Conservation (phyloP, 768 basidiomycete genomes). For the Podaxis rugospora region DNA sequence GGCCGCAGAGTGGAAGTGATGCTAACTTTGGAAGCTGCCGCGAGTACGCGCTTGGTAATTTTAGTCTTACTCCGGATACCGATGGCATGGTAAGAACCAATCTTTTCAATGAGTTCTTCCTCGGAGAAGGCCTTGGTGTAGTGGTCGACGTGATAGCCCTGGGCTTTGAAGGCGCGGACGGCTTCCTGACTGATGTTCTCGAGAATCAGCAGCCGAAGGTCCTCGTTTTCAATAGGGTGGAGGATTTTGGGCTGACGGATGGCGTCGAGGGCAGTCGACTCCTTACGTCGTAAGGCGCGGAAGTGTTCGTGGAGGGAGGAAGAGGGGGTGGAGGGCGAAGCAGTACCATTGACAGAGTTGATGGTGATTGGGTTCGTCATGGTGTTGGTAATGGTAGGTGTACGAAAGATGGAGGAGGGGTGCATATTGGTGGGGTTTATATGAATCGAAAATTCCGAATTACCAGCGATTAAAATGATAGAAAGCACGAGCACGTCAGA, state of each 20-base stretch:
- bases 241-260: slow-evolving; percentile 64
- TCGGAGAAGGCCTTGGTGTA: slow-evolving; percentile 82
- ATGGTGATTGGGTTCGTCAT: slow-evolving; percentile 52
- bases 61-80: slow-evolving; percentile 98
- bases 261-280: slow-evolving; percentile 29
- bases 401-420: not conserved
- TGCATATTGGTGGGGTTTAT: slow-evolving; percentile 10
- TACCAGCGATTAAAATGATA: slow-evolving; percentile 18
- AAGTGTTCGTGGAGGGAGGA: slow-evolving; percentile 44
- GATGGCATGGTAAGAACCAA: slow-evolving; percentile 84
- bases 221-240: slow-evolving; percentile 79
- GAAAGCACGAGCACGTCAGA: slow-evolving; percentile 17
- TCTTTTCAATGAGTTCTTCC: slow-evolving; percentile 84
- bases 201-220: slow-evolving; percentile 76
- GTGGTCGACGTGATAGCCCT: slow-evolving; percentile 94
- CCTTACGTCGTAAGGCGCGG: slow-evolving; percentile 25
- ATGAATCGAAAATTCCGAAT: slow-evolving; percentile 9
- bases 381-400: slow-evolving; percentile 11
- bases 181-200: slow-evolving; percentile 96
- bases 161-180: slow-evolving; percentile 68
- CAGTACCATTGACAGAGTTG: slow-evolving; percentile 30
- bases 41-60: slow-evolving; percentile 86
- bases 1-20: not conserved
- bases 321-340: slow-evolving; percentile 49
- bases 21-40: slow-evolving; percentile 79